phyloP scores from a whole-genome alignment of 1,139 yeast species.

The Magnusiomyces clavatus region DNA sequence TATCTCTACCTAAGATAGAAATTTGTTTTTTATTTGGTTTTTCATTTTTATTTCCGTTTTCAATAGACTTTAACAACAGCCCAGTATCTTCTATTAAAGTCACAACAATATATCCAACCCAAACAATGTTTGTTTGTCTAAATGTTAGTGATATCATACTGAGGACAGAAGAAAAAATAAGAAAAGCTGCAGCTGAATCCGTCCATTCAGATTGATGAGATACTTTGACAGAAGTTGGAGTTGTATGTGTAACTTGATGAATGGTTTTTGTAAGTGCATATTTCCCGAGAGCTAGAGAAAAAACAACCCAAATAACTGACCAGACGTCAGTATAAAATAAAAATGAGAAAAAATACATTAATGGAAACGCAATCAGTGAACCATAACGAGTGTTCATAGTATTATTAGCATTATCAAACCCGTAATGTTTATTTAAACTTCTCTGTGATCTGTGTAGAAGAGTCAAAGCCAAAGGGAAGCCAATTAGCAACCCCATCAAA shows the following conservation, averaged over 20 bases:
- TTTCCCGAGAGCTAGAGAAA: slow-evolving; percentile 37
- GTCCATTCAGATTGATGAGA: not conserved
- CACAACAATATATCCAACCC: slow-evolving; percentile 58
- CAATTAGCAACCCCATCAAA: slow-evolving; percentile 51
- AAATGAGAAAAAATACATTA: slow-evolving; percentile 62
- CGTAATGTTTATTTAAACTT: slow-evolving; percentile 1
- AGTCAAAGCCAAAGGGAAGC: slow-evolving; percentile 40
- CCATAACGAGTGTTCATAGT: slow-evolving; percentile 37
- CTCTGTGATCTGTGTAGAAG: slow-evolving; percentile 10
- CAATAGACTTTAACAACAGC: not conserved
- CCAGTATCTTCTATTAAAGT: slow-evolving; percentile 13
- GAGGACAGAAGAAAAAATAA: slow-evolving; percentile 19
- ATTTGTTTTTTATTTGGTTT: not conserved
- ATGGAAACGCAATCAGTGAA: slow-evolving; percentile 42
- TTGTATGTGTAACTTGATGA: slow-evolving; percentile 7
- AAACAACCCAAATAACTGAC: slow-evolving; percentile 66
- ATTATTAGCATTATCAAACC: slow-evolving; percentile 24
- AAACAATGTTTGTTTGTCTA: slow-evolving; percentile 85
- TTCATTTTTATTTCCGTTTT: not conserved
- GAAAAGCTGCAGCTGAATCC: not conserved
- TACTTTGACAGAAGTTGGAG: slow-evolving; percentile 2
- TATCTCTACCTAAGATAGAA: not conserved
- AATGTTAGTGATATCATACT: slow-evolving; percentile 43
- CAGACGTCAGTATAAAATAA: slow-evolving; percentile 90
- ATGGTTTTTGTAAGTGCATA: not conserved